A percentile compares a stretch with the other conserved stretches of the same genome.
Conservation (phyloP, 208 protist genomes). For the Balamuthia mandrillaris region DNA sequence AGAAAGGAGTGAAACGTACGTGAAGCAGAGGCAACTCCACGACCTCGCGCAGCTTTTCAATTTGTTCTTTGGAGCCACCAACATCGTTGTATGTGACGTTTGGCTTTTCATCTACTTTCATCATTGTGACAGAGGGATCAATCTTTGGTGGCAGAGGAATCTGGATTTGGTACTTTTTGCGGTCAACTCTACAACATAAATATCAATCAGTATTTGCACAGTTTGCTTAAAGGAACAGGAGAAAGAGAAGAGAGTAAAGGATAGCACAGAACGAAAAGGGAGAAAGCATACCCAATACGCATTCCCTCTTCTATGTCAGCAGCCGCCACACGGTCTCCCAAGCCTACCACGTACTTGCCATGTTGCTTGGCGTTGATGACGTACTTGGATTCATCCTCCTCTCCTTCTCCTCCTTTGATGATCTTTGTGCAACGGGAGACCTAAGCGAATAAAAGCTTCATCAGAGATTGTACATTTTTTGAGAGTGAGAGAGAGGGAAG, state of each 20-base stretch:
- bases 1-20: conserved; percentile 44
- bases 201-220: too few relatives aligned
- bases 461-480: neutral
- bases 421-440: conserved; percentile 98
- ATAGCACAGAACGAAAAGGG: neutral
- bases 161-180: conserved; percentile 98
- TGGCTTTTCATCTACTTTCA: conserved; percentile 96
- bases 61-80: conserved; percentile 98
- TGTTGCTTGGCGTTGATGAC: conserved; percentile 96
- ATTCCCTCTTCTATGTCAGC: conserved; percentile 99
- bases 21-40: conserved; percentile 99
- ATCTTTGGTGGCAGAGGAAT: conserved; percentile 99
- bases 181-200: conserved; percentile 82
- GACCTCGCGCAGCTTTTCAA: conserved; percentile 98
- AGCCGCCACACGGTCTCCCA: conserved; percentile 95
- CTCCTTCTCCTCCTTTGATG: conserved; percentile 85
- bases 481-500: neutral
- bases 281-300: conserved; percentile 88
- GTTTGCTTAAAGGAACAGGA: neutral
- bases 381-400: conserved; percentile 90
- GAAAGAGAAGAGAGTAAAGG: neutral
- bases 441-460: neutral
- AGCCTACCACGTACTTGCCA: conserved; percentile 99
- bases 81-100: conserved; percentile 99
- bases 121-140: conserved; percentile 99